phyloP scores from a whole-genome alignment of 768 basidiomycete species.

The Tubosaeta brunneosetosa region DNA sequence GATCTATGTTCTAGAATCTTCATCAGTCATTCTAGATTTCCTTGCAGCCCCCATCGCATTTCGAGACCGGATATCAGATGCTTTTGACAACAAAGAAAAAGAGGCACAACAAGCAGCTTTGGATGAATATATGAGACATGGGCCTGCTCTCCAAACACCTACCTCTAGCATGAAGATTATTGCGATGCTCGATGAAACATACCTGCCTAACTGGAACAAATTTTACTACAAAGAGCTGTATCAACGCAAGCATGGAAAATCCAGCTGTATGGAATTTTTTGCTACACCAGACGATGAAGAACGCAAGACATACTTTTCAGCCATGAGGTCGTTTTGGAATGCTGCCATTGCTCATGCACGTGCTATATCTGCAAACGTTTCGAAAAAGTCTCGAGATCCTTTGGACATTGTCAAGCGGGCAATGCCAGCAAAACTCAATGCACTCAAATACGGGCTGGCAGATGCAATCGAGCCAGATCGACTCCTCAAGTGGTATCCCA shows the following conservation, averaged over 20 bases:
- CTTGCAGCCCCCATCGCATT: not conserved
- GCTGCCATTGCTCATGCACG: not conserved
- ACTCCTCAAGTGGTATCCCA: not conserved
- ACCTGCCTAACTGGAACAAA: too few relatives aligned
- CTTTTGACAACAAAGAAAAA: too few relatives aligned
- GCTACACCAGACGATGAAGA: not conserved
- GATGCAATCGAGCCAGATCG: not conserved
- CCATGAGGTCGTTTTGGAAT: not conserved
- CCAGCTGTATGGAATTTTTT: not conserved
- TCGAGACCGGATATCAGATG: not conserved
- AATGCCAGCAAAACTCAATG: not conserved
- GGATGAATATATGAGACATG: too few relatives aligned
- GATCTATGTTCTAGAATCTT: too few relatives aligned
- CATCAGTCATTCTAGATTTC: not conserved
- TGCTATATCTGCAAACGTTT: not conserved
- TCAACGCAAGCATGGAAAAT: too few relatives aligned
- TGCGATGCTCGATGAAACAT: too few relatives aligned
- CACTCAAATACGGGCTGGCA: not conserved
- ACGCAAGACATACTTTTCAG: not conserved
- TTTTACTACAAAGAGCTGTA: too few relatives aligned
- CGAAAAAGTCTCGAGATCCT: not conserved
- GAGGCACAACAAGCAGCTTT: too few relatives aligned
- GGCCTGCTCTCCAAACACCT: too few relatives aligned
- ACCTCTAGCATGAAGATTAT: too few relatives aligned
- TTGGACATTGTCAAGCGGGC: not conserved